Conservation (phyloP, 805 yeast species). For the Nakazawaea sp. region DNA sequence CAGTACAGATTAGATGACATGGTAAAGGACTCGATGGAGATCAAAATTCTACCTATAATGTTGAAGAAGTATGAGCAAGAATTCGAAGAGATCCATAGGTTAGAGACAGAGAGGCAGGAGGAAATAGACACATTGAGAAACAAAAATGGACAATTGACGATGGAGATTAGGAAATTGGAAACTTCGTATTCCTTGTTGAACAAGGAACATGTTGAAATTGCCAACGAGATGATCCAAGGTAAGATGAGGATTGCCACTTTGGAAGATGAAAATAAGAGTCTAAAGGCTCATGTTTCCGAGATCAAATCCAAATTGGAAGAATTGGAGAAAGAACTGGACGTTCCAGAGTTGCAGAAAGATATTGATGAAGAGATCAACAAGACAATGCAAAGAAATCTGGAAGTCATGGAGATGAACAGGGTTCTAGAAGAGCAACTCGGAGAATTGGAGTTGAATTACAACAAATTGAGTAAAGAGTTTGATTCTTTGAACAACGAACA, state of each 20-base stretch:
- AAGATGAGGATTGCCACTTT: slow-evolving; percentile 71
- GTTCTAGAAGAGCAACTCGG: slow-evolving; percentile 46
- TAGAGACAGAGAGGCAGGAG: slow-evolving; percentile 57
- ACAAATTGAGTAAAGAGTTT: slow-evolving; percentile 22
- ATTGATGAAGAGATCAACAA: slow-evolving; percentile 46
- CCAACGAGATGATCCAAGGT: slow-evolving; percentile 79
- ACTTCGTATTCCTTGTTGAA: slow-evolving; percentile 61
- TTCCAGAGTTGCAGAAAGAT: slow-evolving; percentile 17
- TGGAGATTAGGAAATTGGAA: slow-evolving; percentile 69
- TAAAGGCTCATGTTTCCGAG: slow-evolving; percentile 40
- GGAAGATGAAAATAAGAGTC: slow-evolving; percentile 64
- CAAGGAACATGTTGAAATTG: slow-evolving; percentile 78
- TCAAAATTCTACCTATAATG: slow-evolving; percentile 66
- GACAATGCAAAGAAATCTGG: slow-evolving; percentile 54
- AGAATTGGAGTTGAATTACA: slow-evolving; percentile 28
- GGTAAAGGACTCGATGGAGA: slow-evolving; percentile 70
- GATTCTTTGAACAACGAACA: slow-evolving; percentile 26
- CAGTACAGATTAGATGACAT: slow-evolving; percentile 64
- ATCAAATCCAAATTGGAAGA: slow-evolving; percentile 34
- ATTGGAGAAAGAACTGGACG: slow-evolving; percentile 13
- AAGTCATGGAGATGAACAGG: slow-evolving; percentile 60
- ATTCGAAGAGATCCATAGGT: slow-evolving; percentile 61
- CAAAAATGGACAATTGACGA: slow-evolving; percentile 65
- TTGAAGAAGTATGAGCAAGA: slow-evolving; percentile 68
- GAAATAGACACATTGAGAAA: slow-evolving; percentile 54